phyloP scores from a whole-genome alignment of 1,284 basidiomycete genomes.

The Xanthoconium separans region DNA sequence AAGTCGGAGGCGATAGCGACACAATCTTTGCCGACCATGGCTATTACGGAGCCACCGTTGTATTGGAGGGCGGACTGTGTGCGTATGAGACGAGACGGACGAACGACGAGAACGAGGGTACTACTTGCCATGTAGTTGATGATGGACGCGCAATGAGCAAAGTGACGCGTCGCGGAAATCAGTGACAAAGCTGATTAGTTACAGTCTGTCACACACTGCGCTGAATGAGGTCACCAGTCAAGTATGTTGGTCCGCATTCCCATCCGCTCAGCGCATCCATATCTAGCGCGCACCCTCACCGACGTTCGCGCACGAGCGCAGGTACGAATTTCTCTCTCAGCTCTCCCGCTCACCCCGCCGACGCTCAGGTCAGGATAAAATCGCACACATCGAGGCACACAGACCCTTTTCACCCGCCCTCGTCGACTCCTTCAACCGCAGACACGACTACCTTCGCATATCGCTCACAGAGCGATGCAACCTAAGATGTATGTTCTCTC shows the following conservation, averaged over 20 bases:
- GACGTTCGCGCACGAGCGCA: slow-evolving; percentile 19
- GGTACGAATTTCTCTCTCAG: slow-evolving; percentile 2
- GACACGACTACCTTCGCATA: slow-evolving; percentile 83
- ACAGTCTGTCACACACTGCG: not conserved
- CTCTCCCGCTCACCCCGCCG: not conserved
- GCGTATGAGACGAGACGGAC: slow-evolving; percentile 8
- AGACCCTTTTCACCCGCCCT: slow-evolving; percentile 51
- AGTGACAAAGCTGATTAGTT: not conserved
- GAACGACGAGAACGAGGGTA: not conserved
- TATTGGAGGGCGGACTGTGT: slow-evolving; percentile 79
- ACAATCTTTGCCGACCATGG: slow-evolving; percentile 99
- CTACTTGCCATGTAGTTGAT: slow-evolving; percentile 30
- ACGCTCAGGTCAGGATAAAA: slow-evolving; percentile 34
- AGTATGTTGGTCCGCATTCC: slow-evolving; percentile 17
- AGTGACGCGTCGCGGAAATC: slow-evolving; percentile 18
- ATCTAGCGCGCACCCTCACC: slow-evolving; percentile 19
- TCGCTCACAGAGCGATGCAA: slow-evolving; percentile 88
- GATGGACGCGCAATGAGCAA: slow-evolving; percentile 14
- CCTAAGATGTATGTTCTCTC: slow-evolving; percentile 63
- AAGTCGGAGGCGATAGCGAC: slow-evolving; percentile 98
- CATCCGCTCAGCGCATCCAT: not conserved
- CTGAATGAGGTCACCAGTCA: not conserved
- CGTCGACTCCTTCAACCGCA: slow-evolving; percentile 66
- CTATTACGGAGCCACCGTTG: slow-evolving; percentile 97
- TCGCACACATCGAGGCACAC: slow-evolving; percentile 51